Conservation (phyloP, 495 filamentous ascomycete genomes). For the Aspergillus saccharolyticus region DNA sequence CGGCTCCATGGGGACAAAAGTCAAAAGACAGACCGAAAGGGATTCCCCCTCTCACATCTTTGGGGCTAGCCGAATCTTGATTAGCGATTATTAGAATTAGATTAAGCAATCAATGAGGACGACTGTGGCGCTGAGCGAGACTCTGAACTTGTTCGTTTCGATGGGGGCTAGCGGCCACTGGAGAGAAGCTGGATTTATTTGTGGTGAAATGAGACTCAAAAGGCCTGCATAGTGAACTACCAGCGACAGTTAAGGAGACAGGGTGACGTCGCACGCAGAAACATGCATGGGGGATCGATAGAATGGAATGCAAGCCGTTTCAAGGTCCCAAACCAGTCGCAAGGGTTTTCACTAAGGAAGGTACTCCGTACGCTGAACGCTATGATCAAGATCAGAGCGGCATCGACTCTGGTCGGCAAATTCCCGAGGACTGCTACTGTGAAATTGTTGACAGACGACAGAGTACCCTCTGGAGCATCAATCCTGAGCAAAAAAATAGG, state of each 20-base stretch:
- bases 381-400: neutral
- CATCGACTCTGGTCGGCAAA: neutral
- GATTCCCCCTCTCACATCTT: neutral
- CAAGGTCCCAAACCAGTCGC: neutral
- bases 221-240: too few species aligned
- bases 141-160: constrained; percentile 2
- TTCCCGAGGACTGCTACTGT: too few species aligned
- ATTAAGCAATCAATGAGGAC: constrained; percentile 19
- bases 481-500: neutral
- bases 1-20: neutral
- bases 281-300: too few species aligned
- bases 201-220: neutral
- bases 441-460: too few species aligned
- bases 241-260: too few species aligned
- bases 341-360: neutral
- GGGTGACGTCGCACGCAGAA: neutral
- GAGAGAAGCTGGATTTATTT: neutral
- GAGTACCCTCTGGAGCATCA: too few species aligned
- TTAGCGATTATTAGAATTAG: constrained; percentile 12
- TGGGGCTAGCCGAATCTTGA: neutral
- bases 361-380: neutral
- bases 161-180: neutral
- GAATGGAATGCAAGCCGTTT: too few species aligned
- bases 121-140: constrained; percentile 12
- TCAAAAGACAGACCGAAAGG: neutral